Percentiles rank a stretch among this genome's conserved stretches.
Conservation (phyloP, 2,329 filamentous ascomycete species). For the Clonostachys rosea region DNA sequence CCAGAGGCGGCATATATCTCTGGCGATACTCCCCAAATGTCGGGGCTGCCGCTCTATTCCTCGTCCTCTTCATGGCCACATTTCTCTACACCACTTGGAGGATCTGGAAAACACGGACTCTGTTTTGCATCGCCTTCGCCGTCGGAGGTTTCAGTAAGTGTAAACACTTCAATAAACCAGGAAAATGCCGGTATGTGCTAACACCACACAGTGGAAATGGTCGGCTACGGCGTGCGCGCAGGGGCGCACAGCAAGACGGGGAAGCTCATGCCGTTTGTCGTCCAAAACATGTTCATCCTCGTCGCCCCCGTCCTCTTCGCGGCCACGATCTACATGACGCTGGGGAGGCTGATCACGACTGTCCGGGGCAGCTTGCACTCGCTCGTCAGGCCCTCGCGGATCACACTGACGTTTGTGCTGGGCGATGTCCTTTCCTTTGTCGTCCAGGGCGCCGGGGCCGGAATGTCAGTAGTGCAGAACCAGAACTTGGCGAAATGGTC, state of each 20-base stretch:
- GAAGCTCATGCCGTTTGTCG: constrained; percentile 17
- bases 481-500: constrained; percentile 21
- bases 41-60: constrained; percentile 32
- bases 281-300: constrained; percentile 21
- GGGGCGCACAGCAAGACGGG: constrained; percentile 12
- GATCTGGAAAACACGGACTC: constrained; percentile 31
- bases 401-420: constrained; percentile 45
- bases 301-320: constrained; percentile 27
- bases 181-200: constrained; percentile 6
- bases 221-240: constrained; percentile 22
- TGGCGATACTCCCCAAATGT: constrained; percentile 30
- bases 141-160: constrained; percentile 31
- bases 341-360: constrained; percentile 28
- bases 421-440: constrained; percentile 44
- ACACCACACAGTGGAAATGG: constrained; percentile 21
- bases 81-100: constrained; percentile 26
- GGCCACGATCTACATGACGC: constrained; percentile 39
- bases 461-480: constrained; percentile 15
- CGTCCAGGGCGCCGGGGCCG: constrained; percentile 36
- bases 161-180: constrained; percentile 1
- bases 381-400: constrained; percentile 19
- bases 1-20: constrained; percentile 15
- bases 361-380: constrained; percentile 17
- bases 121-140: constrained; percentile 36
- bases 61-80: constrained; percentile 30